phyloP scores from a whole-genome alignment of 352 stramenopile species.

The Phytopythium vexans region DNA sequence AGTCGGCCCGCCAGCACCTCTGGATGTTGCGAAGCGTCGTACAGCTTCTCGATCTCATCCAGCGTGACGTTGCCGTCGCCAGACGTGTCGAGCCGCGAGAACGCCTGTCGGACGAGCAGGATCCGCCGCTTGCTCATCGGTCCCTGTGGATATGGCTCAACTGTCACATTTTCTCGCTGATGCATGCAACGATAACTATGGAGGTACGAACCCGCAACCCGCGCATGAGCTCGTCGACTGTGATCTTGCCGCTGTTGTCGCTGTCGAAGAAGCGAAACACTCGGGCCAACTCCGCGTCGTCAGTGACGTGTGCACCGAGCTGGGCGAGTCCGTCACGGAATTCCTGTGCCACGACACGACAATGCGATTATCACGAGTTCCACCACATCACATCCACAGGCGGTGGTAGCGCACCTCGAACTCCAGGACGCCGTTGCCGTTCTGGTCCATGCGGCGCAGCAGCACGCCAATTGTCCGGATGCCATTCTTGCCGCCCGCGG shows the following conservation, averaged over 20 bases:
- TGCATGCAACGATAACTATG: not conserved
- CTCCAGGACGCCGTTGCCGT: constrained; percentile 71
- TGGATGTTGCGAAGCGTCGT: constrained; percentile 78
- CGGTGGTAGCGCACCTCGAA: constrained; percentile 30
- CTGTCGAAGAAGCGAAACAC: constrained; percentile 79
- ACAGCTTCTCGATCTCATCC: constrained; percentile 69
- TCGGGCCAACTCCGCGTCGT: constrained; percentile 39
- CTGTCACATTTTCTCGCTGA: no score
- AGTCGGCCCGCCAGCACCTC: constrained; percentile 70
- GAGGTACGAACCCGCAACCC: constrained; percentile 59
- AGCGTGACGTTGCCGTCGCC: constrained; percentile 58
- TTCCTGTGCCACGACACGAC: constrained; percentile 22
- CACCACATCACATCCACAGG: no score
- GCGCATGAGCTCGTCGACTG: constrained; percentile 87
- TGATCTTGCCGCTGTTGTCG: constrained; percentile 81
- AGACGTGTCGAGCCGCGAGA: constrained; percentile 64
- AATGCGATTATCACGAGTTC: not conserved
- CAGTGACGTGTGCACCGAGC: constrained; percentile 33
- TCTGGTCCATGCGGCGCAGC: constrained; percentile 75
- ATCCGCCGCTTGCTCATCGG: constrained; percentile 77
- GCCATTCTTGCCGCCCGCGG: constrained; percentile 66
- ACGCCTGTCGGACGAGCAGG: constrained; percentile 84
- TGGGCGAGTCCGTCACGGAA: constrained; percentile 53
- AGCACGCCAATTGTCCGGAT: constrained; percentile 68
- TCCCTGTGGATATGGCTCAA: constrained; percentile 23